Evolutionary conservation across 1,284 basidiomycete genomes (phyloP).

Genomic region (Papiliotrema nemorosa): DNA sequence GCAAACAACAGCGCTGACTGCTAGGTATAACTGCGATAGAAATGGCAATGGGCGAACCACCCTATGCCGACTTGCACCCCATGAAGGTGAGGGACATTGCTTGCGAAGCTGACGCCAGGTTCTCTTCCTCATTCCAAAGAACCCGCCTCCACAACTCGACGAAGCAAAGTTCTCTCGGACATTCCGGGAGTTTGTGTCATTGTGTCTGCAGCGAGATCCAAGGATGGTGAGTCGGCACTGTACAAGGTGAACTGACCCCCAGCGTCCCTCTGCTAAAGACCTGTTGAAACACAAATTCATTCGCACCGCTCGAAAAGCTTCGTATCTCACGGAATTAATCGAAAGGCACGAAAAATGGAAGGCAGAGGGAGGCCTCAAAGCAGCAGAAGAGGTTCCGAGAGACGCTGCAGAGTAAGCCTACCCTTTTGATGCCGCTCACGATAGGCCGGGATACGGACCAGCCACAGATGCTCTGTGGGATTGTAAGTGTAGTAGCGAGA

Average conservation of each 20-base stretch:
- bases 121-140: conserved; percentile 96
- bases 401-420: conserved; percentile 15
- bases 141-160: conserved; percentile 85
- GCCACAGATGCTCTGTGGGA: conserved; percentile 90
- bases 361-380: conserved; percentile 74
- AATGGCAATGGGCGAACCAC: conserved; percentile 93
- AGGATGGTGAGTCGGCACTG: conserved; percentile 61
- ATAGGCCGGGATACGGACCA: conserved; percentile 48
- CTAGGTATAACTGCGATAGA: conserved; percentile 90
- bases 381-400: conserved; percentile 56
- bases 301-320: conserved; percentile 88
- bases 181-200: conserved; percentile 90
- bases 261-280: conserved; percentile 91
- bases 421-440: neutral
- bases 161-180: conserved; percentile 76
- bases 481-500: conserved; percentile 55
- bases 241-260: conserved; percentile 2
- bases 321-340: conserved; percentile 89
- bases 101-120: conserved; percentile 57
- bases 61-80: conserved; percentile 94
- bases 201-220: conserved; percentile 91
- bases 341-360: conserved; percentile 92
- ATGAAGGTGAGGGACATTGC: conserved; percentile 70
- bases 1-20: conserved; percentile 3
- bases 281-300: conserved; percentile 95